Evolutionary conservation across 352 stramenopile species (phyloP).

Genomic region (Plasmopara viticola): DNA sequence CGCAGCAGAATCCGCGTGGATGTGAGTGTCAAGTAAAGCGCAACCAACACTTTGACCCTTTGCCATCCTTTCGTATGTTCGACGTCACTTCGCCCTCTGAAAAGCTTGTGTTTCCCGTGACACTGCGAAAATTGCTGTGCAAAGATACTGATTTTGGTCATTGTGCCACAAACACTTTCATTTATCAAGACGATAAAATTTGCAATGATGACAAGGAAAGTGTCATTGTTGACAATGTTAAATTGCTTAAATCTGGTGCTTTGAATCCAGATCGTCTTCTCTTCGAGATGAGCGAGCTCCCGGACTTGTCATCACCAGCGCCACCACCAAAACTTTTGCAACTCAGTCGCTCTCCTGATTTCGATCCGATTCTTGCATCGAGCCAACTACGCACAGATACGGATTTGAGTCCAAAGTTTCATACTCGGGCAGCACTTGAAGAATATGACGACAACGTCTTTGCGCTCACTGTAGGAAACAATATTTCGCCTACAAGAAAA

Average conservation of each 20-base stretch:
- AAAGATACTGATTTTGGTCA: conserved; percentile 7
- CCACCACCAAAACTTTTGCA: conserved; percentile 29
- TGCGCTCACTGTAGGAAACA: conserved; percentile 7
- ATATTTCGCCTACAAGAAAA: conserved; percentile 2
- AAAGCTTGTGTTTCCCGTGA: conserved; percentile 44
- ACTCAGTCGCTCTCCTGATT: conserved; percentile 47
- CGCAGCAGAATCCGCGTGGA: conserved; percentile 17
- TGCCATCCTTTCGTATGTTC: conserved; percentile 73
- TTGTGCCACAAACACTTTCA: not conserved
- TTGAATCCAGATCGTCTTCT: conserved; percentile 11
- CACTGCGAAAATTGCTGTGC: conserved; percentile 46
- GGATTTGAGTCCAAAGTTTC: conserved; percentile 30
- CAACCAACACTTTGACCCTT: conserved; percentile 45
- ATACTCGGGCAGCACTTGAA: conserved; percentile 37
- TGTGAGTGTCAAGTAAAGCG: conserved; percentile 43
- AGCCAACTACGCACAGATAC: conserved; percentile 18
- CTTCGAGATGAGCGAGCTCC: conserved; percentile 20
- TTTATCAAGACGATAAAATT: conserved; percentile 7
- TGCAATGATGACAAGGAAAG: conserved; percentile 1
- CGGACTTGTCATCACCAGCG: conserved; percentile 11
- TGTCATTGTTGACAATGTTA: conserved; percentile 1
- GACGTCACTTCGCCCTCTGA: conserved; percentile 45
- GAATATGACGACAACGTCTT: conserved; percentile 73
- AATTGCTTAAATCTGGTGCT: not conserved
- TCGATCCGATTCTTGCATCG: conserved; percentile 13